Evolutionary conservation across 1,284 basidiomycete species (phyloP), one percentile per base, ranked within the genome.

Genomic region (Cryptococcus amylolentus): DNA sequence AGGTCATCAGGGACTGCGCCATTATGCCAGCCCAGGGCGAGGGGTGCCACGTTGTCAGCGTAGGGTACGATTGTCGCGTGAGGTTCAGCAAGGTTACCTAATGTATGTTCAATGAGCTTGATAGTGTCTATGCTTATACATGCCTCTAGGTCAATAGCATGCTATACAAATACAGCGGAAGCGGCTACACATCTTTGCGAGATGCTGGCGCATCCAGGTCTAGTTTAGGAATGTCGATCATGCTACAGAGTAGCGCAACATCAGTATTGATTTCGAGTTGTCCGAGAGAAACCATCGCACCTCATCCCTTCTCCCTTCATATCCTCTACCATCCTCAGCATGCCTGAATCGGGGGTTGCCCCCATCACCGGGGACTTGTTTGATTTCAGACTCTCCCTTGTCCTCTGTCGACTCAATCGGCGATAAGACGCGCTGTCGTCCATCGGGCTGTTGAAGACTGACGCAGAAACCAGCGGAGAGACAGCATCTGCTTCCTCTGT

Each of bases 21-120:
- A 37, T 72, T 0, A 62, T 65, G 2, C 12, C 47, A 3, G 47
- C 50, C 10, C 52, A 42, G 3, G 64, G 46, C 1, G 61, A 55
- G 0, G 53, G 45, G 12, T 77, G 71, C 70, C 66, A 69, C 54
- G 67, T 71, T 10, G 64, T 78, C 27, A 73, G 71, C 51, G 74
- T 76, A 0, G 76, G 76, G 1, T 78, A 78, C 49, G 76, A 78
- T 54, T 60, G 71, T 10, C 59, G 61, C 10, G 59, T 77, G 23
- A 54, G 68, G 35, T 60, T 75, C 9, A 50, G 49, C 23, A 27
- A 13, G 13, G 38, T 50, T 40, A 9, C 4, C 26, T 12, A 49
- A 20, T 44, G 37, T 3, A 56, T 23, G 42, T 49, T 43, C 31
- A 35, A 8, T 10, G 31, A 35, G 31, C 10, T 5, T 35, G 4